Percentiles rank a stretch among this genome's conserved stretches.
phyloP scores from a whole-genome alignment of 2,329 filamentous ascomycete genomes.

The Paraconiothyrium sp. region DNA sequence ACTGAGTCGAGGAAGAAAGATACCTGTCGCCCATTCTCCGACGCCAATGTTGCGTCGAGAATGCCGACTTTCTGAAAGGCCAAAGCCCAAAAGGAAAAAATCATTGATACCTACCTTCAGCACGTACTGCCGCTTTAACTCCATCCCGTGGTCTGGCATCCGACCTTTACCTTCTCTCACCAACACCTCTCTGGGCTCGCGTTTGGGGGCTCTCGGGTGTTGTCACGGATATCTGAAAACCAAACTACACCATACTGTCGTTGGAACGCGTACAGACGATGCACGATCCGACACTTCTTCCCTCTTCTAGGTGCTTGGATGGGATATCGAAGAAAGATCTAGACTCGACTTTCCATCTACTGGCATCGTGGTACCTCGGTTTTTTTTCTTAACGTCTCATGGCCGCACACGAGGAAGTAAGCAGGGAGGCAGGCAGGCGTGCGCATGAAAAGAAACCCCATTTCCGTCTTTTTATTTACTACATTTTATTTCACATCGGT shows the following conservation, averaged over 20 bases:
- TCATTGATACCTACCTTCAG: constrained; percentile 47
- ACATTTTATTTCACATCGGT: constrained; percentile 14
- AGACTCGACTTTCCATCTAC: constrained; percentile 35
- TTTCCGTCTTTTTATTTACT: not conserved
- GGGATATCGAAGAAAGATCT: constrained; percentile 24
- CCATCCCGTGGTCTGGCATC: constrained; percentile 26
- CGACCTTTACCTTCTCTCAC: constrained; percentile 9
- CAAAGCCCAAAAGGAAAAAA: constrained; percentile 32
- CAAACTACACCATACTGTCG: not conserved
- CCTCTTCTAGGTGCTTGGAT: constrained; percentile 14
- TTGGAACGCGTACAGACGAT: constrained; percentile 18
- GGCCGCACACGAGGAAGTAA: constrained; percentile 21
- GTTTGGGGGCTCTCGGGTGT: constrained; percentile 37
- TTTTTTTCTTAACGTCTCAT: constrained; percentile 30
- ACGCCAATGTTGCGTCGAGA: constrained; percentile 28
- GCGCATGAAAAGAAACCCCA: constrained; percentile 25
- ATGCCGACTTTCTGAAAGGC: not conserved
- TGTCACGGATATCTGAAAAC: constrained; percentile 35
- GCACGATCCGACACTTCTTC: not conserved
- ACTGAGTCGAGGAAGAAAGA: constrained; percentile 29
- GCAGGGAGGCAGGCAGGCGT: not conserved
- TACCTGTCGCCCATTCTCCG: constrained; percentile 36
- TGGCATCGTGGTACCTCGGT: constrained; percentile 47
- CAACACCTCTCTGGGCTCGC: constrained; percentile 33
- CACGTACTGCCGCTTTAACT: constrained; percentile 46